Evolutionary conservation across 1,139 yeast species (phyloP).

Genomic region (Hyphopichia khmerensis): DNA sequence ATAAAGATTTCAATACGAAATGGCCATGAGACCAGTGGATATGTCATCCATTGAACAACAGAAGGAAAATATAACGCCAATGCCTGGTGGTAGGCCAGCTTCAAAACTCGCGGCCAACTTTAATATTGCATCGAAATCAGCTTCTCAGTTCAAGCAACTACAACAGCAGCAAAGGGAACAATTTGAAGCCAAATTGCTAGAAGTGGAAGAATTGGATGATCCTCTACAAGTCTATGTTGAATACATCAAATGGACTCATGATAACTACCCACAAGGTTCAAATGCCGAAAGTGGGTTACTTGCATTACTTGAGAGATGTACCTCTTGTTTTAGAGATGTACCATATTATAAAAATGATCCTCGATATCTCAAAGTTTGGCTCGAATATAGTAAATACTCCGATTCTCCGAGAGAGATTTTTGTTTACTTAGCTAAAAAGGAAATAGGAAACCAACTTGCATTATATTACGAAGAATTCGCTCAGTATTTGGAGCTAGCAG

Average conservation of each 20-base stretch:
- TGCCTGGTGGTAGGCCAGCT: conserved; percentile 71
- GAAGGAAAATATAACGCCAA: conserved; percentile 79
- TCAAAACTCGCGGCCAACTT: conserved; percentile 52
- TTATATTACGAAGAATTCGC: conserved; percentile 83
- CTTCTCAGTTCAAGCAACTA: conserved; percentile 22
- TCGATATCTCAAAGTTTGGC: conserved; percentile 78
- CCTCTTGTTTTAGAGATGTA: conserved; percentile 66
- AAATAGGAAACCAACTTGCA: conserved; percentile 68
- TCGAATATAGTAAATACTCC: conserved; percentile 66
- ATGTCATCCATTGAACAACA: conserved; percentile 61
- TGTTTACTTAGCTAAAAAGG: conserved; percentile 68
- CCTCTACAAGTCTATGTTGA: conserved; percentile 74
- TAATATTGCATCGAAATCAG: conserved; percentile 13
- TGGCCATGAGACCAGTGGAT: conserved; percentile 10
- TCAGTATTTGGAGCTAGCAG: conserved; percentile 53
- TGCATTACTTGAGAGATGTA: conserved; percentile 66
- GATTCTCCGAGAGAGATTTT: conserved; percentile 75
- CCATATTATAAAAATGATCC: conserved; percentile 76
- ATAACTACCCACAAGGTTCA: conserved; percentile 66
- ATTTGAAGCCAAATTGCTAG: conserved; percentile 44
- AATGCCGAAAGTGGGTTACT: conserved; percentile 68
- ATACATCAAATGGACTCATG: conserved; percentile 71
- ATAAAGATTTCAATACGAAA: background rate
- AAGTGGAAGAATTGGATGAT: conserved; percentile 68
- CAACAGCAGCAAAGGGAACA: conserved; percentile 35